phyloP scores from a whole-genome alignment of 768 basidiomycete genomes.

The Suillus americanus region DNA sequence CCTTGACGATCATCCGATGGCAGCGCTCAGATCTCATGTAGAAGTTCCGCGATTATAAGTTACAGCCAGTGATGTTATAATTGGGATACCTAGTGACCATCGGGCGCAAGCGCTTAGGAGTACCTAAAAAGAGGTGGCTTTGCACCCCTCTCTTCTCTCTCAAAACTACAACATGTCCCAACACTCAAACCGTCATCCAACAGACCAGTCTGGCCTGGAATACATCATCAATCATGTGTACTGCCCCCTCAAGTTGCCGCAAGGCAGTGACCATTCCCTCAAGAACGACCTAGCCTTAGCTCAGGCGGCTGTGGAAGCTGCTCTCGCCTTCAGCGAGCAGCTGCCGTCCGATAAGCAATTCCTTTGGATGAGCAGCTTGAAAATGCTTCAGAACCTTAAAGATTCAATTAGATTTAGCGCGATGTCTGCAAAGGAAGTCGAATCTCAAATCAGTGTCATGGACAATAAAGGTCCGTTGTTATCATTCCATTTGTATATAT shows the following conservation, averaged over 20 bases:
- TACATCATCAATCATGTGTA: conserved; percentile 41
- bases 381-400: conserved; percentile 31
- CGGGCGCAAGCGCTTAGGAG: background rate
- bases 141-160: too few relatives aligned
- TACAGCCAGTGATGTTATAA: background rate
- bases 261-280: conserved; percentile 30
- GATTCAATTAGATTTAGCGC: conserved; percentile 1
- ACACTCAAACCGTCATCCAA: background rate
- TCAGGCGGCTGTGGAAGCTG: conserved; percentile 16
- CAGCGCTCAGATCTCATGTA: background rate
- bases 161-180: background rate
- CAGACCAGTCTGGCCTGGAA: conserved; percentile 1
- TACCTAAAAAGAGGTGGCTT: too few relatives aligned
- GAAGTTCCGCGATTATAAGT: background rate
- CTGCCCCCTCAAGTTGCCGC: conserved; percentile 45
- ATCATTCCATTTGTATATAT: background rate
- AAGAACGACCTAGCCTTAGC: conserved; percentile 30
- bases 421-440: conserved; percentile 14
- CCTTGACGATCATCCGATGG: background rate
- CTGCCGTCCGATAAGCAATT: conserved; percentile 8
- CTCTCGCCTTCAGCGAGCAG: conserved; percentile 17
- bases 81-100: background rate
- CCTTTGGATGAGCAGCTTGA: conserved; percentile 30
- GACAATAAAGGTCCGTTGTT: conserved; percentile 10
- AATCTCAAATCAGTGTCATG: conserved; percentile 22